A percentile compares a stretch with the other conserved stretches of the same genome.
Evolutionary conservation across 2,329 filamentous ascomycete species (phyloP).

Genomic region (Colletotrichum noveboracense): DNA sequence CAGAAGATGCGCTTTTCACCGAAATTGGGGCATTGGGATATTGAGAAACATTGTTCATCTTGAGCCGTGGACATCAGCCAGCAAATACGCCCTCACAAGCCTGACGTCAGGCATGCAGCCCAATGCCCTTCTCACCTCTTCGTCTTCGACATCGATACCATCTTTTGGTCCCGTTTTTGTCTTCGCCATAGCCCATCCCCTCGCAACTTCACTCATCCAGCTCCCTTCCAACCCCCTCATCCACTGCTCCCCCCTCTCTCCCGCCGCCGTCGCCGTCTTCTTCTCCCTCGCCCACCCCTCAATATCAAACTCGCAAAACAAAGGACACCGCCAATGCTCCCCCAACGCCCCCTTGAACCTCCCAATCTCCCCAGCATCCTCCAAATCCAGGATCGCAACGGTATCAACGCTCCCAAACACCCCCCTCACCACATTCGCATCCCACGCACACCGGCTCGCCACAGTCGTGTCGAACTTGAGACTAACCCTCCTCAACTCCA

Average conservation of each 20-base stretch:
- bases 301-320: slow-evolving; percentile 15
- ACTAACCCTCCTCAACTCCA: background rate
- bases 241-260: background rate
- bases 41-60: background rate
- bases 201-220: slow-evolving; percentile 15
- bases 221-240: background rate
- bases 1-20: background rate
- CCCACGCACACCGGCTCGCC: background rate
- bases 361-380: slow-evolving; percentile 5
- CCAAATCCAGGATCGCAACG: background rate
- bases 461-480: slow-evolving; percentile 2
- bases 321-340: background rate
- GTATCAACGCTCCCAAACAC: background rate
- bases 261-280: background rate
- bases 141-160: background rate
- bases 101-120: background rate
- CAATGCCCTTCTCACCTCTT: background rate
- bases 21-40: no score
- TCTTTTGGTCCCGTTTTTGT: background rate
- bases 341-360: background rate
- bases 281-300: slow-evolving; percentile 5
- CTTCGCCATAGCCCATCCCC: slow-evolving; percentile 4
- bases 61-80: background rate
- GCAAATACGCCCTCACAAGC: slow-evolving; percentile 4
- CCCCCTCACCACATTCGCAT: background rate